Percentiles rank a stretch among this genome's conserved stretches.
These are phyloP conservation scores for Onygenales sp. DNA, from an alignment of 2,329 filamentous ascomycete species.

Conservation along the genomic window DNA sequence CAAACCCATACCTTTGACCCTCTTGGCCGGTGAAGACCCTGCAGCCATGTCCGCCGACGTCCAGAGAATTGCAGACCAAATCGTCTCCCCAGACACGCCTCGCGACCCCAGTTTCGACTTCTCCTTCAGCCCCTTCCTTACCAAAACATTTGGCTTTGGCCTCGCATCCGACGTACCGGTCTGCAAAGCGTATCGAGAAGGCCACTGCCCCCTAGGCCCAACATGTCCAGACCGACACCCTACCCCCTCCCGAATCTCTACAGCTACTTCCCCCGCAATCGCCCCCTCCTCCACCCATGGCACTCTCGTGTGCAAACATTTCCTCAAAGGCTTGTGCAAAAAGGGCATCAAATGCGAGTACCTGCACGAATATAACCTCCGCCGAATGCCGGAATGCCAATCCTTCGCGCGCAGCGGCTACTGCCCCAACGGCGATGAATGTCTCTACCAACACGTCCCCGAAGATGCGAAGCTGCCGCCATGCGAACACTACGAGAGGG, in stretches of 20 bases:
- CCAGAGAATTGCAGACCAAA: constrained; percentile 21
- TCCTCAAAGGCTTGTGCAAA: constrained; percentile 93
- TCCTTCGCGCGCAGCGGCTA: constrained; percentile 91
- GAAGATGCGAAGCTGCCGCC: constrained; percentile 68
- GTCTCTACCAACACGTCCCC: constrained; percentile 83
- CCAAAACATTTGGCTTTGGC: constrained; percentile 72
- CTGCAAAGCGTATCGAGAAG: constrained; percentile 77
- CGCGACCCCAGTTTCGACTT: constrained; percentile 47
- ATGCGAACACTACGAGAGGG: constrained; percentile 86
- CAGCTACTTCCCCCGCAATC: constrained; percentile 33
- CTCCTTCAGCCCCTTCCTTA: constrained; percentile 77
- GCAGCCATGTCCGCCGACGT: constrained; percentile 25
- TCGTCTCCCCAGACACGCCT: constrained; percentile 26
- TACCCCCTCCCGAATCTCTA: constrained; percentile 36
- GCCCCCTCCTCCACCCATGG: constrained; percentile 33
- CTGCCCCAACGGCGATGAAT: constrained; percentile 95
- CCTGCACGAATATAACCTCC: constrained; percentile 94
- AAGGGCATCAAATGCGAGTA: constrained; percentile 97
- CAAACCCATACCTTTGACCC: not conserved
- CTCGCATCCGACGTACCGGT: constrained; percentile 68
- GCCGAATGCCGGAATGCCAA: constrained; percentile 97
- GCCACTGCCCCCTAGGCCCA: constrained; percentile 77
- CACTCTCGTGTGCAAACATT: constrained; percentile 92
- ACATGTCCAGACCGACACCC: constrained; percentile 78
- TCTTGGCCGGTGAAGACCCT: not conserved